Percentiles rank a stretch among this genome's conserved stretches.
phyloP scores from a whole-genome alignment of 352 stramenopile species.

The Achlya hypogyna region DNA sequence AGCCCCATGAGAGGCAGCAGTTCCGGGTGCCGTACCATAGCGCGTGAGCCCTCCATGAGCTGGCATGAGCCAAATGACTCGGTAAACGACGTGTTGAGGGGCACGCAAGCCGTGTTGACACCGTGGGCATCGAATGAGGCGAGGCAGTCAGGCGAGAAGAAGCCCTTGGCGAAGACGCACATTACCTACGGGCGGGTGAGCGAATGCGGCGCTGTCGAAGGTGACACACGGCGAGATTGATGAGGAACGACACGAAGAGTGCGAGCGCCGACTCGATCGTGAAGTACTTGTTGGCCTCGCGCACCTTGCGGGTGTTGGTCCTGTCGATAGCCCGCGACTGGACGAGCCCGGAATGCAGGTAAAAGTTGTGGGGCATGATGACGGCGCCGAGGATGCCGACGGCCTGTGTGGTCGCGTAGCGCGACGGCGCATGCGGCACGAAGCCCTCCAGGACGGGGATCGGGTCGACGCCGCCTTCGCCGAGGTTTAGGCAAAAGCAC shows the following conservation, averaged over 20 bases:
- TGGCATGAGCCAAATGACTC: slow-evolving; percentile 44
- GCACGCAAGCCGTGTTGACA: slow-evolving; percentile 70
- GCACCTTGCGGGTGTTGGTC: slow-evolving; percentile 47
- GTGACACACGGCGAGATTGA: slow-evolving; percentile 88
- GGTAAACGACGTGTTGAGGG: slow-evolving; percentile 35
- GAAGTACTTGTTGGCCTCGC: slow-evolving; percentile 90
- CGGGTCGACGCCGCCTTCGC: slow-evolving; percentile 58
- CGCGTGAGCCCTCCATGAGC: slow-evolving; percentile 35
- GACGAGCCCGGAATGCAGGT: slow-evolving; percentile 89
- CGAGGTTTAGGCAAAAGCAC: slow-evolving; percentile 89
- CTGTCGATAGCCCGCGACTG: slow-evolving; percentile 55
- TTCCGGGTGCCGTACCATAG: neutral
- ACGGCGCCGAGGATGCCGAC: slow-evolving; percentile 91
- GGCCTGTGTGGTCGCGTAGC: slow-evolving; percentile 68
- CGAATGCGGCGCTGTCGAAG: too few species aligned
- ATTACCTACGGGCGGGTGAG: slow-evolving; percentile 28
- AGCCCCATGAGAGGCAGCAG: neutral
- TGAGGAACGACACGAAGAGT: slow-evolving; percentile 90
- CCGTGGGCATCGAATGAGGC: slow-evolving; percentile 34
- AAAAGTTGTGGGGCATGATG: slow-evolving; percentile 97
- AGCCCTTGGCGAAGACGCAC: slow-evolving; percentile 88
- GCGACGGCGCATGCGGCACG: slow-evolving; percentile 49
- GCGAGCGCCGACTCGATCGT: slow-evolving; percentile 87
- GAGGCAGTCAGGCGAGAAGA: slow-evolving; percentile 78
- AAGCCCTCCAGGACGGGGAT: slow-evolving; percentile 74